Percentiles rank a stretch among this genome's conserved stretches.
Evolutionary conservation across 1,139 yeast species (phyloP).

Genomic region (Pichia terricola): DNA sequence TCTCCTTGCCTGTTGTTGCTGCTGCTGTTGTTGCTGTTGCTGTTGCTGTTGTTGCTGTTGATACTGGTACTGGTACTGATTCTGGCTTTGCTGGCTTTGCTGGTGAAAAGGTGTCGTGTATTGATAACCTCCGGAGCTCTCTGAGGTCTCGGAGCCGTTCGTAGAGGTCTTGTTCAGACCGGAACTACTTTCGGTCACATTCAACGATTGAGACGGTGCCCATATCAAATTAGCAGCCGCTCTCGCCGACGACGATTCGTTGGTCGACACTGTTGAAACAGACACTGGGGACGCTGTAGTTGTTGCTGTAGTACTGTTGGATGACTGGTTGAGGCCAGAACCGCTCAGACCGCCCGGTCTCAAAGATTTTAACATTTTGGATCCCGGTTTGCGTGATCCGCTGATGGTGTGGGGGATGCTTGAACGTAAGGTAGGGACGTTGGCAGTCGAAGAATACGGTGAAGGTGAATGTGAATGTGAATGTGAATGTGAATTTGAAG

Average conservation of each 20-base stretch:
- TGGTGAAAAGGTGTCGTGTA: not conserved
- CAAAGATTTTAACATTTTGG: constrained; percentile 22
- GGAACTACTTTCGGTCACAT: constrained; percentile 3
- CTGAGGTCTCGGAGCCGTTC: not conserved
- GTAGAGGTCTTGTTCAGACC: not conserved
- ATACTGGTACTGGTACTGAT: too few species aligned
- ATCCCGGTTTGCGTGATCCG: constrained; percentile 16
- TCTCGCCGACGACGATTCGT: constrained; percentile 22
- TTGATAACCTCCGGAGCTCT: not conserved
- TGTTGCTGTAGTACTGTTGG: too few species aligned
- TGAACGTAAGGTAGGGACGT: constrained; percentile 23
- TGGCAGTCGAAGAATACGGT: too few species aligned
- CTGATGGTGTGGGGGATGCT: constrained; percentile 19
- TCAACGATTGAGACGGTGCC: constrained; percentile 28
- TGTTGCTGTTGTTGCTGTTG: constrained; percentile 2
- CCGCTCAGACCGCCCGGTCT: constrained; percentile 14
- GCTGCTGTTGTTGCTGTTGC: constrained; percentile 1
- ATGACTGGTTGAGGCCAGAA: too few species aligned
- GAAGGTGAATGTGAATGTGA: too few species aligned
- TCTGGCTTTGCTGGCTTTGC: not conserved
- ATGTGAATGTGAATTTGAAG: not conserved
- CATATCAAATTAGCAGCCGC: constrained; percentile 38
- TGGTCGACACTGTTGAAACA: not conserved
- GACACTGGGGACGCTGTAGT: constrained; percentile 3
- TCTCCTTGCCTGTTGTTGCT: constrained; percentile 1